These are phyloP conservation scores for Erigeron philadelphicus DNA, from an alignment of 140 eudicot genomes.

Conservation along the genomic window DNA sequence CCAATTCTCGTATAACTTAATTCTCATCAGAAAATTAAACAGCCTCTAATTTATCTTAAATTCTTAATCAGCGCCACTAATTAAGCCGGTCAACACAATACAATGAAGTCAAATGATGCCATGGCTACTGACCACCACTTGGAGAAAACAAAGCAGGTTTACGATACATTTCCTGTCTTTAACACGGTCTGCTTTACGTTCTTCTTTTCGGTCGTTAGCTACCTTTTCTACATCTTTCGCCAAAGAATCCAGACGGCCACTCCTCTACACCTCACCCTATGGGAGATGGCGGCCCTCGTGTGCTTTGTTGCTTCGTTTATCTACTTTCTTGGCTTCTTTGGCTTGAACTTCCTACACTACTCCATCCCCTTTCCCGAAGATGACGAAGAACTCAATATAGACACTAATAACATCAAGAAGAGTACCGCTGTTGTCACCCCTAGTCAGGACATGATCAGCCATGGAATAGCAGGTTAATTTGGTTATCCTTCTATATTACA, in stretches of 20 bases:
- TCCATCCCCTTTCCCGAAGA: conserved; percentile 15
- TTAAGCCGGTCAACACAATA: no score
- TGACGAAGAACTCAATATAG: conserved; percentile 10
- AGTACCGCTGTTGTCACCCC: no score
- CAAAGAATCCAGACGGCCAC: conserved; percentile 35
- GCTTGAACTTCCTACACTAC: conserved; percentile 39
- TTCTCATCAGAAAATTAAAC: background rate
- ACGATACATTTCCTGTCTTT: conserved; percentile 18
- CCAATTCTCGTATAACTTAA: background rate
- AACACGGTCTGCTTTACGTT: conserved; percentile 39
- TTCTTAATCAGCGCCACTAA: no score
- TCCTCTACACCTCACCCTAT: conserved; percentile 42
- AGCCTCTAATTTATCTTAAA: no score
- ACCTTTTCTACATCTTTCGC: conserved; percentile 35
- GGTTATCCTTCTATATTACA: background rate
- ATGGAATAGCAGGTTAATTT: background rate
- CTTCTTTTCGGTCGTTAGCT: conserved; percentile 42
- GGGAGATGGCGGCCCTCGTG: conserved; percentile 34
- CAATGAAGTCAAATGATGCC: background rate
- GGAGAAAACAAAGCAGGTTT: background rate
- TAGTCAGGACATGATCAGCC: no score
- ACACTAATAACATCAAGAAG: conserved; percentile 5
- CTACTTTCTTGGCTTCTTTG: conserved; percentile 44
- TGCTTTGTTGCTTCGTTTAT: conserved; percentile 30
- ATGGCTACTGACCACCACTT: background rate